Evolutionary conservation across 139 green algal genomes (phyloP).

Genomic region (Coccomyxa sp.): DNA sequence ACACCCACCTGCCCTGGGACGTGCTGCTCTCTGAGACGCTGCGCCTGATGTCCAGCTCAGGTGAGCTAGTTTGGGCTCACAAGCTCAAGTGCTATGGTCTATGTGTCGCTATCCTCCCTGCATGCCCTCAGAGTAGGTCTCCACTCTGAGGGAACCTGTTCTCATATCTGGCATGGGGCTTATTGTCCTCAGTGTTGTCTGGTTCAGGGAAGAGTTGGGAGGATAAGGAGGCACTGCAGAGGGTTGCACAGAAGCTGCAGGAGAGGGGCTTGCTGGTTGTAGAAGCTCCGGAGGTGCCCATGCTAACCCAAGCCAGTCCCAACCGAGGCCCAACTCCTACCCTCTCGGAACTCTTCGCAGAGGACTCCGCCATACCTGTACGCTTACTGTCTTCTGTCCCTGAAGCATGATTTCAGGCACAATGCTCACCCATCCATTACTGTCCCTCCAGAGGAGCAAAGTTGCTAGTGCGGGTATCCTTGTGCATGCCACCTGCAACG

Average conservation of each 20-base stretch:
- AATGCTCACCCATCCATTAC: too few relatives aligned
- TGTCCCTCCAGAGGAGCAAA: too few relatives aligned
- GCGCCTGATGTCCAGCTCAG: conserved; percentile 14
- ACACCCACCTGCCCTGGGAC: conserved; percentile 45
- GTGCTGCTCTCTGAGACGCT: conserved; percentile 11
- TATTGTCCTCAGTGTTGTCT: not conserved
- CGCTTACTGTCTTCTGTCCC: too few relatives aligned
- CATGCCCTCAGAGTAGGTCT: not conserved
- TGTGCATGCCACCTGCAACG: too few relatives aligned
- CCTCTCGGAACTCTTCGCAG: too few relatives aligned
- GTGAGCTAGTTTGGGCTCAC: not conserved
- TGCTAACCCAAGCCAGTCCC: too few relatives aligned
- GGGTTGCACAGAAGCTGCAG: conserved; percentile 7
- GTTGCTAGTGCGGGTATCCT: too few relatives aligned
- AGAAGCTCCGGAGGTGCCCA: not conserved
- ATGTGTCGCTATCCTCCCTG: not conserved
- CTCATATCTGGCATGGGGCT: not conserved
- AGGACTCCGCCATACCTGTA: too few relatives aligned
- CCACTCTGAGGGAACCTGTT: not conserved
- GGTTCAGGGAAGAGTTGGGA: conserved; percentile 7
- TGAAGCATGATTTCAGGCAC: too few relatives aligned
- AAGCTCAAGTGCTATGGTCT: not conserved
- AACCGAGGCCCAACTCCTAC: too few relatives aligned
- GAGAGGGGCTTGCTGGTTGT: conserved; percentile 7
- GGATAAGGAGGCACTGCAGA: not conserved